phyloP scores from a whole-genome alignment of 176 grass and related monocot genomes.

The Triticum urartu region DNA sequence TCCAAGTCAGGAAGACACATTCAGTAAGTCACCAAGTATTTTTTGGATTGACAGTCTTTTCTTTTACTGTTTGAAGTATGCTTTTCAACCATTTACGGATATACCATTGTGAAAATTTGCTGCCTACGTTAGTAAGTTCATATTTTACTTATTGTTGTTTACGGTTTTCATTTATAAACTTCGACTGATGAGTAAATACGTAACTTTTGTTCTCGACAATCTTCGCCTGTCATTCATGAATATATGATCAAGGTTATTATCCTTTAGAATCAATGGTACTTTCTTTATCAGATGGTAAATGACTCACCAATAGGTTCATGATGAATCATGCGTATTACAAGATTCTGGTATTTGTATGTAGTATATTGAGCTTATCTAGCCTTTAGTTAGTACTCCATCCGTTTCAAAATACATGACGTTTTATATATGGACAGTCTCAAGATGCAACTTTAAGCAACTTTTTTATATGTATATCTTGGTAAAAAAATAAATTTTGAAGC shows the following conservation, averaged over 20 bases:
- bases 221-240: not conserved
- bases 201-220: not conserved
- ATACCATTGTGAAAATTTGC: too few species aligned
- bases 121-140: not conserved
- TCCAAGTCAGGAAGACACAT: not conserved
- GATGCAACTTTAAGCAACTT: not conserved
- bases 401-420: not conserved
- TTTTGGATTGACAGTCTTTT: not conserved
- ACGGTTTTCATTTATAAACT: not conserved
- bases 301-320: not conserved
- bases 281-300: not conserved
- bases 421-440: not conserved
- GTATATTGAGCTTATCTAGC: not conserved
- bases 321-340: not conserved
- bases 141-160: not conserved
- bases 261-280: not conserved
- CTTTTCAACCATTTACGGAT: not conserved
- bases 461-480: not conserved
- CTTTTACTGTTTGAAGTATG: not conserved
- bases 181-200: not conserved
- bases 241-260: too few species aligned
- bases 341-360: not conserved
- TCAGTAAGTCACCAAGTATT: constrained; percentile 15
- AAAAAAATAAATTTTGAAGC: not conserved
- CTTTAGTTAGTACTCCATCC: not conserved